Evolutionary conservation across 768 basidiomycete genomes (phyloP).

Genomic region (Xerocomus brunneocitrinus): DNA sequence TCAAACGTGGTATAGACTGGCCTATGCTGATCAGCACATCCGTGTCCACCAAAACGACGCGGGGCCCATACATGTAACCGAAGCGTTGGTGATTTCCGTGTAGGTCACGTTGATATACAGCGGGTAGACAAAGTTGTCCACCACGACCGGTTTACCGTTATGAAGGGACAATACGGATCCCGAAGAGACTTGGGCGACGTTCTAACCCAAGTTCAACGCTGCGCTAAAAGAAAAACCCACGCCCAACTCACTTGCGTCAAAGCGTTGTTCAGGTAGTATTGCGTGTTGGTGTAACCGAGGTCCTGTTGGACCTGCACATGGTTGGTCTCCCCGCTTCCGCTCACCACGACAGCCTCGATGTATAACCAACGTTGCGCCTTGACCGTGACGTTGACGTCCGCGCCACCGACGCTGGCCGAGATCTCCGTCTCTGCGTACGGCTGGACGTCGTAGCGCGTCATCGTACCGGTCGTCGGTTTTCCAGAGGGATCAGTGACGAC

Average conservation of each 20-base stretch:
- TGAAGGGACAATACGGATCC: constrained; percentile 49
- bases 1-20: constrained; percentile 54
- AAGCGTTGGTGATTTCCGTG: constrained; percentile 29
- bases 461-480: constrained; percentile 62
- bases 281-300: constrained; percentile 56
- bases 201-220: constrained; percentile 28
- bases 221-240: background rate
- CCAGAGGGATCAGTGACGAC: constrained; percentile 62
- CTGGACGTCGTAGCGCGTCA: constrained; percentile 52
- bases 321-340: constrained; percentile 55
- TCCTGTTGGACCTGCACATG: constrained; percentile 60
- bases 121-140: constrained; percentile 55
- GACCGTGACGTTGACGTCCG: constrained; percentile 59
- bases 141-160: constrained; percentile 38
- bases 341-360: constrained; percentile 58
- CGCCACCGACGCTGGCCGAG: constrained; percentile 39
- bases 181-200: constrained; percentile 44
- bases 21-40: background rate
- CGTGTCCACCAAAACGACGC: background rate
- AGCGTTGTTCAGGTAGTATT: constrained; percentile 52
- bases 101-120: constrained; percentile 39
- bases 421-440: constrained; percentile 52
- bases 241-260: constrained; percentile 32
- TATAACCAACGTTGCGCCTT: constrained; percentile 51
- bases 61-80: constrained; percentile 12